Evolutionary conservation across 2,329 filamentous ascomycete species (phyloP).

Genomic region (Graphilbum sp.): DNA sequence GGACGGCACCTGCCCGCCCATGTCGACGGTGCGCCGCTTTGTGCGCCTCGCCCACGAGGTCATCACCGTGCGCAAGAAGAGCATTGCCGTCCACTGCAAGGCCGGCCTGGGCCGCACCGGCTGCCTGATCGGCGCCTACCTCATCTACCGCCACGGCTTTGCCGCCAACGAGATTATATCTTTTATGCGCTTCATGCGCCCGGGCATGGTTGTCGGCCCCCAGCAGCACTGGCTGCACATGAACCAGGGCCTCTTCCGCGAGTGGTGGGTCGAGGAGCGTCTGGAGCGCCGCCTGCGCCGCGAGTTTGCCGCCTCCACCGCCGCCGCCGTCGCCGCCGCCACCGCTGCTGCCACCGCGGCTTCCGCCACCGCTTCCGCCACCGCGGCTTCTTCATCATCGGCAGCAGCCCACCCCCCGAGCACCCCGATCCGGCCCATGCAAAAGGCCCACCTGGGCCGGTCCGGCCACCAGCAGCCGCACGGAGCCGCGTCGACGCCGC

Average conservation of each 20-base stretch:
- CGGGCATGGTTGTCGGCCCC: constrained; percentile 95
- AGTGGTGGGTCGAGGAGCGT: constrained; percentile 93
- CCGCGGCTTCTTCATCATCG: background rate
- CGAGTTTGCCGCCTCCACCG: constrained; percentile 31
- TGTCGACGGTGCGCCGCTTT: constrained; percentile 83
- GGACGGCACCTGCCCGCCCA: constrained; percentile 84
- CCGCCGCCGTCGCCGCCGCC: constrained; percentile 20
- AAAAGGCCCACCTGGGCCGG: constrained; percentile 38
- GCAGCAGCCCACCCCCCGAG: constrained; percentile 22
- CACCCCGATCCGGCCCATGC: constrained; percentile 45
- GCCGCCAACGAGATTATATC: constrained; percentile 95
- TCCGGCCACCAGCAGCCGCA: constrained; percentile 38
- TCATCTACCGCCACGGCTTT: constrained; percentile 95
- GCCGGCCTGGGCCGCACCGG: constrained; percentile 89
- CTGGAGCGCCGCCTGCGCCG: constrained; percentile 51
- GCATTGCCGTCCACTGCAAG: constrained; percentile 96
- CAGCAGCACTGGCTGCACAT: constrained; percentile 98
- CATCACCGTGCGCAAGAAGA: constrained; percentile 80
- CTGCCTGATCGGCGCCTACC: constrained; percentile 89
- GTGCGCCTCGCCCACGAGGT: constrained; percentile 89
- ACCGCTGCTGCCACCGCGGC: constrained; percentile 15
- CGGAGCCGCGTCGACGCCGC: constrained; percentile 53
- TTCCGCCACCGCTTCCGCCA: constrained; percentile 9
- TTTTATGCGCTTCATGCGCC: constrained; percentile 98
- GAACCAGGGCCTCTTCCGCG: constrained; percentile 92